A percentile compares a stretch with the other conserved stretches of the same genome.
These are phyloP conservation scores for Cinnamomum micranthum DNA, from an alignment of 164 flowering plant species.

Conservation along the genomic window DNA sequence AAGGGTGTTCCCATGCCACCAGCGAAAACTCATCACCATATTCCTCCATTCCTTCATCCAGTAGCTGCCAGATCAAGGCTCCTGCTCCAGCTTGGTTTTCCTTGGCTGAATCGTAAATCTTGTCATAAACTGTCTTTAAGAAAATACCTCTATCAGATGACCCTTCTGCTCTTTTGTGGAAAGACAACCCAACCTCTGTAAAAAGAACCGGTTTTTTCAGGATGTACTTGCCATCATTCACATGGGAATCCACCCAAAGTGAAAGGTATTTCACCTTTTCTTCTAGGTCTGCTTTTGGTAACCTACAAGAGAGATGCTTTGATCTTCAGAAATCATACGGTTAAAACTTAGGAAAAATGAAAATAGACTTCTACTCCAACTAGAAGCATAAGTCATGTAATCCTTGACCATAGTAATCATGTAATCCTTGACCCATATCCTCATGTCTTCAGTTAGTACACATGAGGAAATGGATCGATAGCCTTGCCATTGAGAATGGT, in stretches of 20 bases:
- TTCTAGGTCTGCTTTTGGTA: constrained; percentile 35
- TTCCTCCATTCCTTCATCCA: constrained; percentile 42
- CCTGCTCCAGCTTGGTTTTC: constrained; percentile 53
- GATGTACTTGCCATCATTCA: constrained; percentile 38
- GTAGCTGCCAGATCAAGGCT: constrained; percentile 59
- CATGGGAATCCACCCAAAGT: constrained; percentile 52
- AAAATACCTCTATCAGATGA: constrained; percentile 27
- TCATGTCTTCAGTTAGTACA: not conserved
- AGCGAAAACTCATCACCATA: constrained; percentile 47
- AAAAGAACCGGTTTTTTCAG: constrained; percentile 61
- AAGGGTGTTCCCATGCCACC: constrained; percentile 46
- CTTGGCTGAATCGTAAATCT: constrained; percentile 47
- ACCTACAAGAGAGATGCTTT: constrained; percentile 32
- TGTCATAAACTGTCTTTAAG: constrained; percentile 42
- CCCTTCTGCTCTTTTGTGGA: constrained; percentile 20
- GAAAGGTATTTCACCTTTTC: constrained; percentile 38
- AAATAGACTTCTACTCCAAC: not conserved
- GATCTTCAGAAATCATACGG: not conserved
- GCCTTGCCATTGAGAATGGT: too few relatives aligned
- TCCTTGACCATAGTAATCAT: not conserved
- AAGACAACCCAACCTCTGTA: constrained; percentile 49
- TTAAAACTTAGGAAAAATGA: not conserved
- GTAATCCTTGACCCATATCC: not conserved
- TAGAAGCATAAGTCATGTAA: too few relatives aligned
- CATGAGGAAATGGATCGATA: not conserved